Evolutionary conservation across 1,139 yeast species (phyloP).

Genomic region (Meyerozyma elateridarum): DNA sequence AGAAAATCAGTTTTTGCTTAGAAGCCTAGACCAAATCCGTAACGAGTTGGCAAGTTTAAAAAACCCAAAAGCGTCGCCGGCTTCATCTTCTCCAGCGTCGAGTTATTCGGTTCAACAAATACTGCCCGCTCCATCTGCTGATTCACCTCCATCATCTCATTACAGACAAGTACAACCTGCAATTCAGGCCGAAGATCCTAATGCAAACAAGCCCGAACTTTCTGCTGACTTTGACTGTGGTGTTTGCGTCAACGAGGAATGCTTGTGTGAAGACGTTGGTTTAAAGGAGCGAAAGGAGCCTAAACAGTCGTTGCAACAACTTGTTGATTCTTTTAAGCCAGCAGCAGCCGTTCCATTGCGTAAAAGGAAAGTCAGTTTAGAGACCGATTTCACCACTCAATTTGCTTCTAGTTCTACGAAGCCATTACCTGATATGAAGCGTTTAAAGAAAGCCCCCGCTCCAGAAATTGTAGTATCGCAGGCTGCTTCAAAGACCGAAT

Average conservation of each 20-base stretch:
- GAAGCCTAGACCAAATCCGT: constrained; percentile 13
- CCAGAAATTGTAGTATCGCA: constrained; percentile 8
- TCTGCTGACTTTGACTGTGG: constrained; percentile 47
- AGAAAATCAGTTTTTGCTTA: constrained; percentile 9
- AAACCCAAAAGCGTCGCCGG: constrained; percentile 7
- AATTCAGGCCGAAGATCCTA: constrained; percentile 17
- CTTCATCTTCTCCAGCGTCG: constrained; percentile 11
- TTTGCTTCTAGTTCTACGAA: constrained; percentile 28
- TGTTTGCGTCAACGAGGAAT: constrained; percentile 63
- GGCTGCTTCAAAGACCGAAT: constrained; percentile 12
- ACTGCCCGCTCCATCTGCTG: constrained; percentile 55
- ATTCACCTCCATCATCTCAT: constrained; percentile 31
- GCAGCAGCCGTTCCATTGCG: constrained; percentile 58
- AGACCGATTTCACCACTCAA: constrained; percentile 52
- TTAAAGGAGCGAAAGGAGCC: constrained; percentile 28
- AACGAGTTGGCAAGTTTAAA: constrained; percentile 8
- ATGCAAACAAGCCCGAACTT: constrained; percentile 11
- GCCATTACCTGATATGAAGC: constrained; percentile 39
- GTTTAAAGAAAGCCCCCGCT: constrained; percentile 14
- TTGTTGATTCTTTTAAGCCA: constrained; percentile 44
- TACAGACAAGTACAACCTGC: constrained; percentile 10
- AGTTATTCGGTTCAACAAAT: constrained; percentile 42
- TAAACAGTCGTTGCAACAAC: constrained; percentile 23
- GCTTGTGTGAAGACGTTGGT: constrained; percentile 67
- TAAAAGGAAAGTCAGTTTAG: constrained; percentile 32